Percentiles rank a stretch among this genome's conserved stretches.
Conservation (phyloP, 345 rosid genomes). For the Salix brachista region DNA sequence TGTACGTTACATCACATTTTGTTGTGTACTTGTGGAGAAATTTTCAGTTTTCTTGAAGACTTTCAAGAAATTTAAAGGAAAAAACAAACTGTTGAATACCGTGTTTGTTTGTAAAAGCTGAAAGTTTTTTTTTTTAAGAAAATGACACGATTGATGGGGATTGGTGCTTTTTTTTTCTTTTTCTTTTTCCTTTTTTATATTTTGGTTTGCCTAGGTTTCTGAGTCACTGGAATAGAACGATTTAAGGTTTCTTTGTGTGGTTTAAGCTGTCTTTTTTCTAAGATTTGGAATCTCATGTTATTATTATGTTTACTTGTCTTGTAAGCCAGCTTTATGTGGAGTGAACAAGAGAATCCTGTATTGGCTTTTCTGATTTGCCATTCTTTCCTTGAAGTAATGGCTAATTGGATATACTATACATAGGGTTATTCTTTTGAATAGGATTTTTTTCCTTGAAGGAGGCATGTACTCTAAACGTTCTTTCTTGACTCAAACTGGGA, state of each 20-base stretch:
- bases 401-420: conserved; percentile 8
- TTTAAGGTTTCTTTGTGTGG: background rate
- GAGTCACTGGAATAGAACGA: background rate
- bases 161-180: background rate
- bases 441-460: background rate
- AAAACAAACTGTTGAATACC: background rate
- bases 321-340: conserved; percentile 35
- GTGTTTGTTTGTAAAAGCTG: background rate
- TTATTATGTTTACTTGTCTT: conserved; percentile 38
- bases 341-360: conserved; percentile 9
- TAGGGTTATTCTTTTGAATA: conserved; percentile 16
- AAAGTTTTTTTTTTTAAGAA: background rate
- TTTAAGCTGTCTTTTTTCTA: conserved; percentile 8
- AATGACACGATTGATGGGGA: background rate
- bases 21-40: background rate
- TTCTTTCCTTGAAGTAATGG: conserved; percentile 43
- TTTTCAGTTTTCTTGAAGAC: background rate
- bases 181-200: background rate
- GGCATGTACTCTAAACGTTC: conserved; percentile 33
- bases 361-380: conserved; percentile 21
- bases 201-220: background rate
- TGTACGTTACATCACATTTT: background rate
- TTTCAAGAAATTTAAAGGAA: background rate
- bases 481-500: conserved; percentile 23
- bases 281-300: conserved; percentile 21